These are phyloP conservation scores for Eimeria sp. DNA, from an alignment of 169 alveolate genomes.

Conservation along the genomic window DNA sequence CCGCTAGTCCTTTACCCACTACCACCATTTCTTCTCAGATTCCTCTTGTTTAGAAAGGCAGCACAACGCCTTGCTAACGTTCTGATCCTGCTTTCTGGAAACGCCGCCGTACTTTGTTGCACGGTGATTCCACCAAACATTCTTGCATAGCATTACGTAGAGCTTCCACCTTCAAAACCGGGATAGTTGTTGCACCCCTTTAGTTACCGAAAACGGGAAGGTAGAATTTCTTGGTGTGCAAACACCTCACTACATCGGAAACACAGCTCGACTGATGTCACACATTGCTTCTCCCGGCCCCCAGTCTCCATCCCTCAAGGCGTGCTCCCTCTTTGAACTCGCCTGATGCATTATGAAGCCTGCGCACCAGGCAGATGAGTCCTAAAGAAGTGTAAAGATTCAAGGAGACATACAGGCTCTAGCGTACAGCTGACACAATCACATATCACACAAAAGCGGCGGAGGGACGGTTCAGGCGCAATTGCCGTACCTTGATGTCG, in stretches of 20 bases:
- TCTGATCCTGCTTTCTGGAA: too few species aligned
- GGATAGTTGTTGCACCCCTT: neutral
- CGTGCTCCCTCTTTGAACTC: neutral
- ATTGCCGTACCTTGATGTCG: neutral
- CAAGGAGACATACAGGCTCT: neutral
- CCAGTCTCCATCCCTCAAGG: neutral
- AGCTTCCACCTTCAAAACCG: neutral
- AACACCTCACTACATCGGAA: neutral
- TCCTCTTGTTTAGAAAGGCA: neutral
- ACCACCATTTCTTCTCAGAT: neutral
- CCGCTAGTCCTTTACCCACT: neutral
- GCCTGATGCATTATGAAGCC: neutral
- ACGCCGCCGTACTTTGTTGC: neutral
- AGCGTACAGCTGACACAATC: neutral
- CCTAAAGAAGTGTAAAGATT: neutral
- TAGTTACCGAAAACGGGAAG: neutral
- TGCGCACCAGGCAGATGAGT: neutral
- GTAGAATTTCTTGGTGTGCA: neutral
- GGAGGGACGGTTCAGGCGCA: neutral
- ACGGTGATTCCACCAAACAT: neutral
- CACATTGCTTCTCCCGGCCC: neutral
- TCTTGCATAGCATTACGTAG: neutral
- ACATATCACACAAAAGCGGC: neutral
- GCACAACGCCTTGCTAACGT: neutral
- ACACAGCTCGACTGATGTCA: neutral